Base-by-base conservation (phyloP, 805 yeast genomes). In the Candida sanyiensis region DNA sequence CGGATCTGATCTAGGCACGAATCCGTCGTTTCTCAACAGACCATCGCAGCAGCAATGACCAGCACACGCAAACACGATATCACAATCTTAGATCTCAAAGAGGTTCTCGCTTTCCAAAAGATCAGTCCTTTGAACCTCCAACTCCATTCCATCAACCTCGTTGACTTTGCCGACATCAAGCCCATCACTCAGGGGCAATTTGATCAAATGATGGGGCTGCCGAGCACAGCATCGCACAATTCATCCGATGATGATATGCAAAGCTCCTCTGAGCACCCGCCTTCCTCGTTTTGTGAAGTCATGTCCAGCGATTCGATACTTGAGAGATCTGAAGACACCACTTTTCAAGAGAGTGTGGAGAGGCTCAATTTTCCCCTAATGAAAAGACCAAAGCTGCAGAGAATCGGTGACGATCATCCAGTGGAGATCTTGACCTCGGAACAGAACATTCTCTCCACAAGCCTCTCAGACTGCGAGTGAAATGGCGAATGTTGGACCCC, bases 341-440 rank as follows among this genome's bases (percentile, higher is more conserved):
- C 36, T 20, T 7, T 25, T 21, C 18, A 19, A 17, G 4, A 13
- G 6, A 10, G n/a, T n/a, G n/a, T n/a, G n/a, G n/a, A n/a, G n/a
- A n/a, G n/a, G n/a, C n/a, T n/a, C n/a, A n/a, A 16, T 20, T 12
- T n/a, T 23, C 13, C 9, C 33, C 22, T 16, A 17, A 10, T 11
- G 5, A 40, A 37, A 18, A 27, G 40, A 13, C 37, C 19, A 21
- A 33, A 33, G 23, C 4, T 23, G 12, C 22, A 33, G 22, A n/a
- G 18, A 13, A 27, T 11, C 6, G 16, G 29, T 27, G 39, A 26
- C 6, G 9, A 11, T 13, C 28, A 20, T 16, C 6, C 34, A 18
- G 25, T 28, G 22, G 42, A 36, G 7, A 27, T 29, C 18, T 32
- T 44, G 1, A 20, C 35, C 8, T 43, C 49, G 15, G 49, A 47